Percentiles rank a stretch among this genome's conserved stretches.
Evolutionary conservation across 1,284 basidiomycete species (phyloP).

Genomic region (Melanopsichium pennsylvanicum): DNA sequence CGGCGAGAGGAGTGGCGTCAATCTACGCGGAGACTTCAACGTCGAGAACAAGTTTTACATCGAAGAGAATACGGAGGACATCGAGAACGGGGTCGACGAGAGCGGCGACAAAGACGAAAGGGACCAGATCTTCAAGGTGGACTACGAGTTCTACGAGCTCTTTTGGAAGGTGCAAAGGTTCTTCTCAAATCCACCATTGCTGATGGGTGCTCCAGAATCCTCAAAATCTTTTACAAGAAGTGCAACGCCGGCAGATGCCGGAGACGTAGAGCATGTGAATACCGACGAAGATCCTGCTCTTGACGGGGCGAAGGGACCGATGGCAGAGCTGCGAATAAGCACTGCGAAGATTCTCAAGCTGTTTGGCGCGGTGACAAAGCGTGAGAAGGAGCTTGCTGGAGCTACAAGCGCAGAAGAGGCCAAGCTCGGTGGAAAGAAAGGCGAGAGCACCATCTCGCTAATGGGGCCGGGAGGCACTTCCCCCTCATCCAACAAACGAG

Average conservation of each 20-base stretch:
- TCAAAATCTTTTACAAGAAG: conserved; percentile 28
- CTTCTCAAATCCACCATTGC: conserved; percentile 54
- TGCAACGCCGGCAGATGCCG: conserved; percentile 19
- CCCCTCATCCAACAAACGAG: conserved; percentile 19
- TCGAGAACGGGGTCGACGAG: conserved; percentile 11
- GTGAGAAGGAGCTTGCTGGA: conserved; percentile 49
- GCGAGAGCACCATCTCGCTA: conserved; percentile 1
- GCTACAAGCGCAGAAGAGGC: conserved; percentile 32
- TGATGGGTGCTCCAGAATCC: conserved; percentile 35
- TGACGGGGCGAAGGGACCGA: conserved; percentile 44
- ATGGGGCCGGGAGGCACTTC: conserved; percentile 2
- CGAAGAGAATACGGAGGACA: conserved; percentile 30
- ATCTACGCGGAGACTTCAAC: conserved; percentile 79
- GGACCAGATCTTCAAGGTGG: conserved; percentile 42
- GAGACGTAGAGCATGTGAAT: conserved; percentile 3
- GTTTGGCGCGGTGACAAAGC: conserved; percentile 44
- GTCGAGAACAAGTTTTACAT: conserved; percentile 71
- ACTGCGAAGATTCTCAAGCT: conserved; percentile 49
- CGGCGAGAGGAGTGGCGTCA: conserved; percentile 87
- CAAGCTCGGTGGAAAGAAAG: conserved; percentile 6
- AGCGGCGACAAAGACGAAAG: conserved; percentile 24
- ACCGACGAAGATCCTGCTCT: conserved; percentile 45
- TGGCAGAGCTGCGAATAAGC: conserved; percentile 44
- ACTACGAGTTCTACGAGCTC: conserved; percentile 49
- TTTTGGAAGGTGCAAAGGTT: conserved; percentile 61